Conservation (phyloP, 73 alveolate species). For the Stentor coeruleus region DNA sequence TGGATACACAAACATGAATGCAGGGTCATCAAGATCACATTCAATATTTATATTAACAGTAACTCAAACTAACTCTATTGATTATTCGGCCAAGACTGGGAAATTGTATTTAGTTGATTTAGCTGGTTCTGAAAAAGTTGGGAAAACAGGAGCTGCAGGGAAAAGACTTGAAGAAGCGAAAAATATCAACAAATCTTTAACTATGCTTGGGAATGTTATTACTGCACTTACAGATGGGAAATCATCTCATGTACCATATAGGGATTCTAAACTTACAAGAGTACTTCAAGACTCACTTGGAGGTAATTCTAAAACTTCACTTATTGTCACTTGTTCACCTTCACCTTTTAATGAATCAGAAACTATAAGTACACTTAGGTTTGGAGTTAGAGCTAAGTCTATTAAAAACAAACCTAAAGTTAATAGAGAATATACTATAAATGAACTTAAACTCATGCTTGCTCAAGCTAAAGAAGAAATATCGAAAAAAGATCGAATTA, state of each 20-base stretch:
- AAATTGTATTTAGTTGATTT: constrained; percentile 70
- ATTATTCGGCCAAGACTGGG: constrained; percentile 64
- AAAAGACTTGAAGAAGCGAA: constrained; percentile 78
- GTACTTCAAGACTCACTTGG: constrained; percentile 80
- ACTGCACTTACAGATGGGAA: constrained; percentile 77
- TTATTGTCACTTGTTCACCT: constrained; percentile 79
- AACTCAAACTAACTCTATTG: constrained; percentile 22
- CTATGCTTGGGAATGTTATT: constrained; percentile 72
- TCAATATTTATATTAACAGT: constrained; percentile 70
- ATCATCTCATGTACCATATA: constrained; percentile 68
- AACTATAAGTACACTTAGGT: constrained; percentile 67
- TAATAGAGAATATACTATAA: constrained; percentile 62
- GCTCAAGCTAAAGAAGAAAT: constrained; percentile 25
- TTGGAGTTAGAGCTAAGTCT: constrained; percentile 75
- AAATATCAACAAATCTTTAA: constrained; percentile 70
- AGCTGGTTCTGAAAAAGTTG: constrained; percentile 78
- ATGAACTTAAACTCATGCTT: constrained; percentile 53
- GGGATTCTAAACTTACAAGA: constrained; percentile 78
- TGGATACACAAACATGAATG: constrained; percentile 72
- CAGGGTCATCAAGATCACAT: constrained; percentile 72
- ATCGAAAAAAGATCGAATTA: constrained; percentile 27
- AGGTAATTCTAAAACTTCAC: constrained; percentile 81
- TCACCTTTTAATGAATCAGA: constrained; percentile 73
- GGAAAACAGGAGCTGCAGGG: constrained; percentile 76
- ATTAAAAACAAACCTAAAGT: constrained; percentile 79